These are phyloP conservation scores for Melastoma malabathricum DNA, from an alignment of 345 rosid genomes.

Conservation along the genomic window DNA sequence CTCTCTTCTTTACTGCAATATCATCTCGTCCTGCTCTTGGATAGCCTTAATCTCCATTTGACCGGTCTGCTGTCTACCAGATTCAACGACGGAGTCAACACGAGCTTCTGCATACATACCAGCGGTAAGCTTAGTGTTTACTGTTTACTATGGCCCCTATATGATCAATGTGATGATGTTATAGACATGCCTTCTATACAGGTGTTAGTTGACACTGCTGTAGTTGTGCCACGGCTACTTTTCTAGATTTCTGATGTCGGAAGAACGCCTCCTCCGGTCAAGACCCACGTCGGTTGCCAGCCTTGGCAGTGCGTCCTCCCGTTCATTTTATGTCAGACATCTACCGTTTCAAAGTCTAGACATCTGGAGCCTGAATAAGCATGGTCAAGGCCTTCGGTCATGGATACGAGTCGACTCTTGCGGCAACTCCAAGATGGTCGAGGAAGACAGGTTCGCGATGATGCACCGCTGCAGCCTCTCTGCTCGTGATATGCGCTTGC, in stretches of 20 bases:
- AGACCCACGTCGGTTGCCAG: constrained; percentile 77
- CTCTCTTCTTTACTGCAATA: too few relatives aligned
- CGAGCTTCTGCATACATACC: too few relatives aligned
- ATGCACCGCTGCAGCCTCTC: constrained; percentile 97
- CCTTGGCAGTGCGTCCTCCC: constrained; percentile 45
- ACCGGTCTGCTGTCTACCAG: too few relatives aligned
- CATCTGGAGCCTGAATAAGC: constrained; percentile 57
- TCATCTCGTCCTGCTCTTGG: too few relatives aligned
- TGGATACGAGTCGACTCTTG: constrained; percentile 89
- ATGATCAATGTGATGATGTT: too few relatives aligned
- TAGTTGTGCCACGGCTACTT: not conserved
- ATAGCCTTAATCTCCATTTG: too few relatives aligned
- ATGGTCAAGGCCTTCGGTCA: constrained; percentile 82
- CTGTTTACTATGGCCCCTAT: too few relatives aligned
- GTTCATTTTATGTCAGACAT: constrained; percentile 33
- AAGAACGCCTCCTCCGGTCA: constrained; percentile 76
- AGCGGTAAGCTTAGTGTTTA: too few relatives aligned
- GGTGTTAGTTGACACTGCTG: too few relatives aligned
- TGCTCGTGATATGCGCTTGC: constrained; percentile 83
- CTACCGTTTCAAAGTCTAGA: constrained; percentile 63
- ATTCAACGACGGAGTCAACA: too few relatives aligned
- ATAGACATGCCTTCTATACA: too few relatives aligned
- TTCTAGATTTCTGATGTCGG: constrained; percentile 3
- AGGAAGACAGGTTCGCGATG: constrained; percentile 90
- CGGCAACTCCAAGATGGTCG: constrained; percentile 76